Base-by-base conservation (phyloP, 306 rosid species). In the Inga laurina region DNA sequence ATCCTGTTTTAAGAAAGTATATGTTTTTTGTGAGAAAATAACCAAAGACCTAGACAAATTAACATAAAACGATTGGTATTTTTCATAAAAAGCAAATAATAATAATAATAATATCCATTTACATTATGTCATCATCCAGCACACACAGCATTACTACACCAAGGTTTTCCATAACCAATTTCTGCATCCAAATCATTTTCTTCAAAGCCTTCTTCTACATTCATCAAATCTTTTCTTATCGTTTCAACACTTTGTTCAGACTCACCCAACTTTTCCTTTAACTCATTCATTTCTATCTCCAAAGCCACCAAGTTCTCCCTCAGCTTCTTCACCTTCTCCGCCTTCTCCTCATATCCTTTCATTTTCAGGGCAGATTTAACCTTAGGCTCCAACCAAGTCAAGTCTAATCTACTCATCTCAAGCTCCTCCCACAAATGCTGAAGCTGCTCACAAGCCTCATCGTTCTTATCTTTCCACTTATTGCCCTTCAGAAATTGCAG, bases 141-240 rank as follows among this genome's bases (percentile, higher is more conserved):
- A 5, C 19, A 46, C 16, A 10, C 5, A 49, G 54, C 57, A 51
- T 18, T 16, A 5, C 1, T 4, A 19, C 3, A 4, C 10, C 35
- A 34, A 2, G 68, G 57, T 16, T 72, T 12, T 72, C 76, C 76
- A 72, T 72, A 43, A 24, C 76, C 57, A 21, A 72, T 46, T 72
- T 72, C 76, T 11, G 35, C 76, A 24, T 72, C 57, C 39, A 72
- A 11, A 45, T 72, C 76, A 57, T 24, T 72, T 30, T 72, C 76
- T 45, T 72, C 39, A 10, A 74, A 51, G 14, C 30, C 66, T 74
- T 74, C 65, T 51, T 74, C 48, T n/a, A 10, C 66, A 14, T 74
- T 51, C 3, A 1, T 65, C 45, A 74, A 30, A 18, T 74, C 27
- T 18, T 10, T 30, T 51, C 24, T 74, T 32, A 34, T 41, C 3